phyloP scores from a whole-genome alignment of 2,329 filamentous ascomycete genomes.

The Nemania bipapillata region DNA sequence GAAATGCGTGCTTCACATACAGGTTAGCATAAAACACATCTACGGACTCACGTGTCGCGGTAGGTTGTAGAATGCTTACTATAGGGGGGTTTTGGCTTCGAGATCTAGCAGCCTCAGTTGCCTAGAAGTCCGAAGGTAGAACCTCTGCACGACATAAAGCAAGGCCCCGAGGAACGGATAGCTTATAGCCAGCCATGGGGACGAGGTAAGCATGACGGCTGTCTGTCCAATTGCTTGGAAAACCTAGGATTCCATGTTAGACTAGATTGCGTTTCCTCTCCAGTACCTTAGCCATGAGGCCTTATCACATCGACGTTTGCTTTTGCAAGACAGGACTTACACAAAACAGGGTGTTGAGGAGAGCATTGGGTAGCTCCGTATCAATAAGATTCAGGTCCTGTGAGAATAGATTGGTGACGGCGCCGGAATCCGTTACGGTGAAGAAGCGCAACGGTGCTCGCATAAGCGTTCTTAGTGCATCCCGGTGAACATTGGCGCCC shows the following conservation, averaged over 20 bases:
- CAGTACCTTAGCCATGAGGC: background rate
- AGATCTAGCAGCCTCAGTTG: conserved; percentile 63
- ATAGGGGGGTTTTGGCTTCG: conserved; percentile 62
- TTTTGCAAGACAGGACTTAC: background rate
- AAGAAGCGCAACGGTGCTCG: conserved; percentile 58
- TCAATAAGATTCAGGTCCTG: conserved; percentile 60
- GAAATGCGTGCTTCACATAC: conserved; percentile 54
- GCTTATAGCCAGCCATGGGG: conserved; percentile 56
- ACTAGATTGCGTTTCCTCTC: background rate
- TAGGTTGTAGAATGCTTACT: conserved; percentile 32
- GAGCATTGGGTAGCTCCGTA: conserved; percentile 52
- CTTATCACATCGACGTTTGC: too few relatives aligned
- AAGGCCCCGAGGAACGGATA: conserved; percentile 57
- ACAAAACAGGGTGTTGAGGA: conserved; percentile 48
- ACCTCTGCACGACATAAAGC: conserved; percentile 59
- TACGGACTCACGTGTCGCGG: too few relatives aligned
- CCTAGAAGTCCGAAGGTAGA: conserved; percentile 64
- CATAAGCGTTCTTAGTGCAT: conserved; percentile 49
- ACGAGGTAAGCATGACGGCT: conserved; percentile 40
- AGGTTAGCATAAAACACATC: background rate
- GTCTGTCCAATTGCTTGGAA: background rate
- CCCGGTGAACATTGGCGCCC: conserved; percentile 35
- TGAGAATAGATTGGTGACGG: conserved; percentile 59
- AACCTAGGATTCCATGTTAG: background rate
- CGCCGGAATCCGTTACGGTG: conserved; percentile 53